Base-by-base conservation (phyloP, 169 alveolate genomes). In the Cystoisospora suis region DNA sequence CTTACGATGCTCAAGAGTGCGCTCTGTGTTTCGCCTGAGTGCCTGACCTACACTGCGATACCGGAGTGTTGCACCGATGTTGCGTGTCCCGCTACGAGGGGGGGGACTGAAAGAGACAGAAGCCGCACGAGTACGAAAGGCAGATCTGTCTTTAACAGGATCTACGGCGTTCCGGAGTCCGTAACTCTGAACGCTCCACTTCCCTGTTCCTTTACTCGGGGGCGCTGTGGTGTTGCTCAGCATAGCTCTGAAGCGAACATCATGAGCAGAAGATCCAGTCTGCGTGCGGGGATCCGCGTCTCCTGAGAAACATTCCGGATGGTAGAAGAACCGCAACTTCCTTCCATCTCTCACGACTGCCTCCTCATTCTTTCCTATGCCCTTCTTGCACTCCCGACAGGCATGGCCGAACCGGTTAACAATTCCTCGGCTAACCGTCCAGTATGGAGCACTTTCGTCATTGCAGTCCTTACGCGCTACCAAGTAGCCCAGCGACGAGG, bases 271-370 rank as follows among this genome's bases (percentile, higher is more conserved):
- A 12, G 75, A 61, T 6, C 75, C 75, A 15, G 29, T 38, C 75
- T 61, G 75, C 29, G 75, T 61, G 34, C 75, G 75, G 75, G 75
- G 75, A 61, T 61, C 75, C 6, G 75, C 75, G 36, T 61, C 75
- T 0, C 75, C 75, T 27, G 75, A 61, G 29, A 61, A 61, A 38
- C 75, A 61, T 61, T 61, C 75, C 6, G 75, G 4, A 61, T 61
- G 75, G 75, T 61, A 61, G 32, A 61, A 61, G 0, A 61, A 27
- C 27, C 75, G 75, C 27, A 61, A 38, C 29, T 61, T 61, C 75
- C 75, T 61, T 6, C 75, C 75, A 38, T 61, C 75, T n/a, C 75
- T 32, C 15, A 61, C 75, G 0, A 61, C 32, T 27, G 29, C 75
- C 75, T 61, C 75, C 0, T 12, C 15, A 27, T 61, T 61, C 75